These are phyloP conservation scores for Singerocomus inundabilis DNA, from an alignment of 1,284 basidiomycete species.

Conservation along the genomic window DNA sequence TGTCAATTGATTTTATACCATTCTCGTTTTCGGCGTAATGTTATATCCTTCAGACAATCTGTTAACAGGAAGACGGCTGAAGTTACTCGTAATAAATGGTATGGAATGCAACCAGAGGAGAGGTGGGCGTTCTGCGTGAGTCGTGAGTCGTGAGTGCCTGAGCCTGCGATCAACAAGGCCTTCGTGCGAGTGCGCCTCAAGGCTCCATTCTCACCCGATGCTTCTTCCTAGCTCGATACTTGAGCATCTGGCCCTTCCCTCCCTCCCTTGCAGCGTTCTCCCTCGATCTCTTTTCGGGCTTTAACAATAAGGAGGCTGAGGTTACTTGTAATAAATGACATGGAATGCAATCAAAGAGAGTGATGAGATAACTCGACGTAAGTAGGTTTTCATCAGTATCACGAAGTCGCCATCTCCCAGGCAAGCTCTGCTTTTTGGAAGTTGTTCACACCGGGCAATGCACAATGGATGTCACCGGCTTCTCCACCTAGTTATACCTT, in stretches of 20 bases:
- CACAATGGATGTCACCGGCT: slow-evolving; percentile 59
- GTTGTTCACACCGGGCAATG: slow-evolving; percentile 33
- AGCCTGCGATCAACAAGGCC: too few relatives aligned
- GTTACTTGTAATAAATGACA: background rate
- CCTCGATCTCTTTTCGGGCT: too few relatives aligned
- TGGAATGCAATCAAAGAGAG: background rate
- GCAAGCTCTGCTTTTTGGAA: slow-evolving; percentile 41
- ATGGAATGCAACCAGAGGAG: too few relatives aligned
- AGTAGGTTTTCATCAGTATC: slow-evolving; percentile 16
- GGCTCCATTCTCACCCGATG: too few relatives aligned
- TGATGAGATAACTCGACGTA: background rate
- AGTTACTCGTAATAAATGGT: too few relatives aligned
- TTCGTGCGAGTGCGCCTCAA: too few relatives aligned
- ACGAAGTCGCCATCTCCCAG: slow-evolving; percentile 61
- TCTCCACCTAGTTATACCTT: slow-evolving; percentile 44
- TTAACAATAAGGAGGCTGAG: background rate
- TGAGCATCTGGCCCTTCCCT: too few relatives aligned
- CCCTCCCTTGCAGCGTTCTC: too few relatives aligned
- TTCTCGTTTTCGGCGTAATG: slow-evolving; percentile 1
- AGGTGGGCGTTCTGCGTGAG: too few relatives aligned
- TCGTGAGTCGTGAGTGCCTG: too few relatives aligned
- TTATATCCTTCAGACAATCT: slow-evolving; percentile 11
- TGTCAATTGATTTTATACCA: slow-evolving; percentile 4
- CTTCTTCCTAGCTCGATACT: too few relatives aligned
- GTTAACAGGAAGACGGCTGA: background rate